A percentile compares a stretch with the other conserved stretches of the same genome.
phyloP scores from a whole-genome alignment of 2,329 filamentous ascomycete species.

The Aspergillus sp. region DNA sequence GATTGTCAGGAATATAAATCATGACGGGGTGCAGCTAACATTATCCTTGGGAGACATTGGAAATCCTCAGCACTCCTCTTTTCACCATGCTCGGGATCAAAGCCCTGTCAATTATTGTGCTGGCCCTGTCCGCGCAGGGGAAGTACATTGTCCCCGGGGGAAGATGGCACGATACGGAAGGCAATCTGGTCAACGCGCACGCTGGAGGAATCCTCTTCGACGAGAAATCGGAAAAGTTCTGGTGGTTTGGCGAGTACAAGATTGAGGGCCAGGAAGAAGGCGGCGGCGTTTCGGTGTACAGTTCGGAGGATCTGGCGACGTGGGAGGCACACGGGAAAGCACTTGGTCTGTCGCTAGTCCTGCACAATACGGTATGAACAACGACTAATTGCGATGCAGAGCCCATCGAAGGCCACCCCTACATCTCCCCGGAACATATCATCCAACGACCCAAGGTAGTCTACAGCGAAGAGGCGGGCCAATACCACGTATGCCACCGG shows the following conservation, averaged over 20 bases:
- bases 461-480: slow-evolving; percentile 52
- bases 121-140: slow-evolving; percentile 21
- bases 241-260: slow-evolving; percentile 63
- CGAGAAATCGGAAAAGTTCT: slow-evolving; percentile 54
- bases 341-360: slow-evolving; percentile 42
- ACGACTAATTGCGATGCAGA: slow-evolving; percentile 24
- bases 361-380: too few species aligned
- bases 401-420: slow-evolving; percentile 54
- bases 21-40: neutral
- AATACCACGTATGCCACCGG: slow-evolving; percentile 52
- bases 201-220: slow-evolving; percentile 57
- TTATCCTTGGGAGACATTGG: neutral
- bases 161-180: slow-evolving; percentile 60
- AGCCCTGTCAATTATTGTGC: slow-evolving; percentile 2
- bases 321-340: slow-evolving; percentile 59
- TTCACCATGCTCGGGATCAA: slow-evolving; percentile 1
- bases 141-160: slow-evolving; percentile 63
- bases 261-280: slow-evolving; percentile 57
- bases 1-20: neutral
- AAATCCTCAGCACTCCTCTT: neutral
- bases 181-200: slow-evolving; percentile 61
- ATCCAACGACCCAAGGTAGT: slow-evolving; percentile 64
- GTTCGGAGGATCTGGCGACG: slow-evolving; percentile 59
- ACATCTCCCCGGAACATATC: slow-evolving; percentile 55
- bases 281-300: slow-evolving; percentile 60